These are phyloP conservation scores for Alternaria arborescens DNA, from an alignment of 2,329 filamentous ascomycete species.

Conservation along the genomic window DNA sequence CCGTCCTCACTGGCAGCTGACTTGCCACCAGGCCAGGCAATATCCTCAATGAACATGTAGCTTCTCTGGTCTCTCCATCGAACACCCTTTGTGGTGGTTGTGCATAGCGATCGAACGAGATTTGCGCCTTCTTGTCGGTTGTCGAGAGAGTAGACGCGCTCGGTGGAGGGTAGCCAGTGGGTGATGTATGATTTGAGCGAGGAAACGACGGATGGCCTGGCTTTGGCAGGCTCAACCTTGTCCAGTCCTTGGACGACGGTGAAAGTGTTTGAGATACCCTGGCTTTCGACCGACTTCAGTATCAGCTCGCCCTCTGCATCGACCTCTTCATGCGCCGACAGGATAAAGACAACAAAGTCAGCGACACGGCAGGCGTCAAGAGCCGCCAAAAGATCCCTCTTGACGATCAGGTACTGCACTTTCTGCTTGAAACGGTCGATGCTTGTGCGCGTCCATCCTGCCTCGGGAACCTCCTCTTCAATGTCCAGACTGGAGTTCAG, in stretches of 20 bases:
- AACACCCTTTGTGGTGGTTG: slow-evolving; percentile 90
- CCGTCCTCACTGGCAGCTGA: slow-evolving; percentile 56
- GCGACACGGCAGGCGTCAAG: slow-evolving; percentile 87
- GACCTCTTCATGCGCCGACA: slow-evolving; percentile 84
- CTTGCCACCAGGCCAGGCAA: slow-evolving; percentile 70
- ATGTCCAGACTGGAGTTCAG: slow-evolving; percentile 85
- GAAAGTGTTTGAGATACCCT: slow-evolving; percentile 93
- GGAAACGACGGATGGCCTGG: slow-evolving; percentile 75
- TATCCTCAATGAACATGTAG: slow-evolving; percentile 90
- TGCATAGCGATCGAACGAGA: slow-evolving; percentile 89
- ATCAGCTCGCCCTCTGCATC: slow-evolving; percentile 86
- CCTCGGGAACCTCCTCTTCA: slow-evolving; percentile 68
- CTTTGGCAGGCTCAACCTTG: slow-evolving; percentile 79
- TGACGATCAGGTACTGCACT: slow-evolving; percentile 81
- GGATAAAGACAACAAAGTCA: slow-evolving; percentile 87
- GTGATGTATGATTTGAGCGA: slow-evolving; percentile 93
- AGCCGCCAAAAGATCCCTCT: slow-evolving; percentile 76
- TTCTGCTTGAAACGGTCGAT: slow-evolving; percentile 96
- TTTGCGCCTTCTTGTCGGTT: slow-evolving; percentile 91
- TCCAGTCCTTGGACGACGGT: slow-evolving; percentile 83
- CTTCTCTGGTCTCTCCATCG: slow-evolving; percentile 93
- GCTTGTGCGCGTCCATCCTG: slow-evolving; percentile 69
- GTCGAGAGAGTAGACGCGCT: slow-evolving; percentile 89
- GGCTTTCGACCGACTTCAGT: slow-evolving; percentile 85
- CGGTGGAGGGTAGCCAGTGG: slow-evolving; percentile 91